Percentiles rank a stretch among this genome's conserved stretches.
These are phyloP conservation scores for Glycine soja DNA, from an alignment of 306 rosid species.

Conservation along the genomic window DNA sequence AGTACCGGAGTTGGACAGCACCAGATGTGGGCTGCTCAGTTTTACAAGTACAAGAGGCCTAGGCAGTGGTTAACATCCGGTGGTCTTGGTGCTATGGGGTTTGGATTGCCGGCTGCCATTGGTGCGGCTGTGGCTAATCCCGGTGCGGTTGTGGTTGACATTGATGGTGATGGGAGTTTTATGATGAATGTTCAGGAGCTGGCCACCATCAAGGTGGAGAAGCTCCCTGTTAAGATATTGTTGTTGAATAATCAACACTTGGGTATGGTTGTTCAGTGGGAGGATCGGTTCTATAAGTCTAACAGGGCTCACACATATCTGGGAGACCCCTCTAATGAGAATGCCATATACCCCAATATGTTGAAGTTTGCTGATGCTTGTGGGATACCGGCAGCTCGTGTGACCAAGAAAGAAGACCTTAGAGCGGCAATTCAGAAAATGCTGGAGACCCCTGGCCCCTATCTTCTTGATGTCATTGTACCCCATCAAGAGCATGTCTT, in stretches of 20 bases:
- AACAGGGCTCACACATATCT: conserved; percentile 85
- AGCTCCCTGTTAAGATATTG: conserved; percentile 80
- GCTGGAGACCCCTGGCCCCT: conserved; percentile 90
- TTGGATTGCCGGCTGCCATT: conserved; percentile 89
- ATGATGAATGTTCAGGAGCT: conserved; percentile 89
- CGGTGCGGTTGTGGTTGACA: conserved; percentile 63
- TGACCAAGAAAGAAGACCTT: conserved; percentile 66
- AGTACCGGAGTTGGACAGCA: conserved; percentile 95
- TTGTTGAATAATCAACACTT: conserved; percentile 87
- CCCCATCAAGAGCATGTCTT: conserved; percentile 95
- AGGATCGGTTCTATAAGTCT: conserved; percentile 87
- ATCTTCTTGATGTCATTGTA: conserved; percentile 82
- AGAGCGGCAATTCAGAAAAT: conserved; percentile 85
- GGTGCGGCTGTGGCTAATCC: conserved; percentile 92
- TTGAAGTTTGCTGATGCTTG: conserved; percentile 83
- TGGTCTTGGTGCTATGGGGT: conserved; percentile 96
- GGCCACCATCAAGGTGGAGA: conserved; percentile 79
- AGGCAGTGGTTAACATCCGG: conserved; percentile 84
- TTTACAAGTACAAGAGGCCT: conserved; percentile 71
- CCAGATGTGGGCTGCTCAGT: conserved; percentile 95
- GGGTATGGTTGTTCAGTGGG: conserved; percentile 97
- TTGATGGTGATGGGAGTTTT: conserved; percentile 93
- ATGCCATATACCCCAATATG: conserved; percentile 75
- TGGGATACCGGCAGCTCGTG: conserved; percentile 78
- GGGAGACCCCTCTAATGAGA: conserved; percentile 72